Conservation (phyloP, 306 rosid genomes). For the Carpinus fangiana region DNA sequence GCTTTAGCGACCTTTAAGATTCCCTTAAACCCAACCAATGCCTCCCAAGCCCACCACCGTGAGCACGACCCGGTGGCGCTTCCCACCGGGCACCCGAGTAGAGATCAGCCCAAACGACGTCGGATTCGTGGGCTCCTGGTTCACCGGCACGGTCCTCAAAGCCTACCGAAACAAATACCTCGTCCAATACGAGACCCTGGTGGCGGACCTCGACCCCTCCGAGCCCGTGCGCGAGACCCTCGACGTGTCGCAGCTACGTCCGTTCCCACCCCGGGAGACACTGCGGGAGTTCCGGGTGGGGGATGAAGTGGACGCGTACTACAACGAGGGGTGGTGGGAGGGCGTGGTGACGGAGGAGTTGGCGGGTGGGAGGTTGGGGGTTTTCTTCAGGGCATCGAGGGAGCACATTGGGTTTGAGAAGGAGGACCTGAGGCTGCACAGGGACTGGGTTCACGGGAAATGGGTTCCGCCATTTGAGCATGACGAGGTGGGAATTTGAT, state of each 20-base stretch:
- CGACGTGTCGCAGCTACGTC: constrained; percentile 43
- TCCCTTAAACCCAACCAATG: constrained; percentile 4
- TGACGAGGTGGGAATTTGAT: constrained; percentile 11
- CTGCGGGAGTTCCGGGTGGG: constrained; percentile 39
- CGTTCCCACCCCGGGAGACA: constrained; percentile 35
- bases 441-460: constrained; percentile 45
- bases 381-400: constrained; percentile 48
- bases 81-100: constrained; percentile 39
- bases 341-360: constrained; percentile 37
- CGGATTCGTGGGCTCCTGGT: constrained; percentile 65
- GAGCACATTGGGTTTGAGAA: constrained; percentile 47
- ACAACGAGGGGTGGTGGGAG: constrained; percentile 72
- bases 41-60: constrained; percentile 11
- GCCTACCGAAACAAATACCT: constrained; percentile 17
- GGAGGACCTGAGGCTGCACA: constrained; percentile 49
- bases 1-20: too few relatives aligned
- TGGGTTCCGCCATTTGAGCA: constrained; percentile 42
- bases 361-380: constrained; percentile 35
- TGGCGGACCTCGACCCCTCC: constrained; percentile 24
- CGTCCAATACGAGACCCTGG: constrained; percentile 47
- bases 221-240: constrained; percentile 43
- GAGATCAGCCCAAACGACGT: constrained; percentile 53
- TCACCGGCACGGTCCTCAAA: constrained; percentile 31
- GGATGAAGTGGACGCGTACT: constrained; percentile 57
- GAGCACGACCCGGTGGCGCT: not conserved